phyloP scores from a whole-genome alignment of 768 basidiomycete species.

The Tylopilus sp. region DNA sequence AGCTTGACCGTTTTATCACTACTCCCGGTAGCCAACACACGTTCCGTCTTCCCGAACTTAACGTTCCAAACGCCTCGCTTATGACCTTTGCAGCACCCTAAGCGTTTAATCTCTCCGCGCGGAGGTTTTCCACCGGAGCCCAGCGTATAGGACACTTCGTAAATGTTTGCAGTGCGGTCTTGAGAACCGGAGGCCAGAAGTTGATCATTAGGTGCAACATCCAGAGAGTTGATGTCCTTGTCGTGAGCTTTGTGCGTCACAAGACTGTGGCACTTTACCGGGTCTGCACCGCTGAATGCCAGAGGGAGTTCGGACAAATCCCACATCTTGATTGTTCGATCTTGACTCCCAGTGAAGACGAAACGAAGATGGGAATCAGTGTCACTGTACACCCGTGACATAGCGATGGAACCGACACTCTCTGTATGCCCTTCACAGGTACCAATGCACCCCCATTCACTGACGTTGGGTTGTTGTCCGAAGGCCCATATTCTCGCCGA shows the following conservation, averaged over 20 bases:
- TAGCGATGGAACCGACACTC: slow-evolving; percentile 84
- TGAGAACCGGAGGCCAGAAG: slow-evolving; percentile 93
- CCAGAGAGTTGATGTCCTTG: slow-evolving; percentile 97
- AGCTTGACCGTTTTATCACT: slow-evolving; percentile 93
- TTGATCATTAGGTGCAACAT: slow-evolving; percentile 85
- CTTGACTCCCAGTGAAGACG: slow-evolving; percentile 94
- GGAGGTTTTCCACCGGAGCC: slow-evolving; percentile 41
- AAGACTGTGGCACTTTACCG: slow-evolving; percentile 65
- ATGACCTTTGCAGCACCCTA: slow-evolving; percentile 93
- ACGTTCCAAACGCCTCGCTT: slow-evolving; percentile 96
- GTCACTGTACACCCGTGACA: slow-evolving; percentile 50
- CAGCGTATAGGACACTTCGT: slow-evolving; percentile 59
- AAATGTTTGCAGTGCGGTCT: slow-evolving; percentile 92
- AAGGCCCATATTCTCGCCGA: slow-evolving; percentile 81
- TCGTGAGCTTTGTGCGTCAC: slow-evolving; percentile 91
- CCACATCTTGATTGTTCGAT: slow-evolving; percentile 99
- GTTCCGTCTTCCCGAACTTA: slow-evolving; percentile 79
- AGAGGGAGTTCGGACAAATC: slow-evolving; percentile 61
- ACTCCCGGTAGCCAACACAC: slow-evolving; percentile 87
- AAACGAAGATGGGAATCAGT: slow-evolving; percentile 46
- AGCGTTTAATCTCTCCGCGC: slow-evolving; percentile 65
- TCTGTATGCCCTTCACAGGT: slow-evolving; percentile 93
- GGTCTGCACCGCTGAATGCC: slow-evolving; percentile 24
- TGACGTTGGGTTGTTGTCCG: slow-evolving; percentile 10
- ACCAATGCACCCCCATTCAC: slow-evolving; percentile 64